Conservation (phyloP, 257 asterid genomes). For the Verbena officinalis region DNA sequence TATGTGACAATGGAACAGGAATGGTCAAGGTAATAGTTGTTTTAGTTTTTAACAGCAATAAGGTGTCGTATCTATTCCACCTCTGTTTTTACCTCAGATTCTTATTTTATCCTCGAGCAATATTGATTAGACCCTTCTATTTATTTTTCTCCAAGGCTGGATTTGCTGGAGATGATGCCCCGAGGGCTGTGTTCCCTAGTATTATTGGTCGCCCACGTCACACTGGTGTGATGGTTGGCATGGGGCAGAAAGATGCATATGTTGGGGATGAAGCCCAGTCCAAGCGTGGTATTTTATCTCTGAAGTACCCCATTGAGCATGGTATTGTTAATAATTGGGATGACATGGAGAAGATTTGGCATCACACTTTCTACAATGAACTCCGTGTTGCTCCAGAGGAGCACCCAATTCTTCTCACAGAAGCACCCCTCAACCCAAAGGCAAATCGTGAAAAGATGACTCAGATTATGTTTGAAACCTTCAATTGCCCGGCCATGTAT, state of each 20-base stretch:
- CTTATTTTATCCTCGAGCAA: too few species aligned
- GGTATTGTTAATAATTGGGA: slow-evolving; percentile 49
- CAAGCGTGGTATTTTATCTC: slow-evolving; percentile 44
- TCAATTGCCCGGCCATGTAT: slow-evolving; percentile 50
- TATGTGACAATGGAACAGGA: slow-evolving; percentile 44
- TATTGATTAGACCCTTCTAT: too few species aligned
- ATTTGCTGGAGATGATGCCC: slow-evolving; percentile 58
- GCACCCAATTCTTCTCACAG: slow-evolving; percentile 50
- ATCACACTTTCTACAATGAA: slow-evolving; percentile 48
- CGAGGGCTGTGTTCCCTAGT: slow-evolving; percentile 50
- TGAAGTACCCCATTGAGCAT: slow-evolving; percentile 49
- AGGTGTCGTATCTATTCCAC: too few species aligned
- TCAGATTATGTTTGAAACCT: slow-evolving; percentile 49
- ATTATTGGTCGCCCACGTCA: slow-evolving; percentile 54
- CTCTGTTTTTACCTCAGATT: too few species aligned
- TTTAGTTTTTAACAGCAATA: not conserved
- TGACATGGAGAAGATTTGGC: slow-evolving; percentile 53
- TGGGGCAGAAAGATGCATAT: slow-evolving; percentile 51
- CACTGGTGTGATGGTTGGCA: slow-evolving; percentile 57
- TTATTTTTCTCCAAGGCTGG: slow-evolving; percentile 39
- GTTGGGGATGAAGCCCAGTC: slow-evolving; percentile 50
- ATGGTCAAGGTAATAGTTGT: slow-evolving; percentile 38
- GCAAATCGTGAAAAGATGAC: slow-evolving; percentile 54
- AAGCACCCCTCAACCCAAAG: slow-evolving; percentile 52
- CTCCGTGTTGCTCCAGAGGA: slow-evolving; percentile 53